phyloP scores from a whole-genome alignment of 371 early-diverging fungal species.

The Rhizomucor pusillus region DNA sequence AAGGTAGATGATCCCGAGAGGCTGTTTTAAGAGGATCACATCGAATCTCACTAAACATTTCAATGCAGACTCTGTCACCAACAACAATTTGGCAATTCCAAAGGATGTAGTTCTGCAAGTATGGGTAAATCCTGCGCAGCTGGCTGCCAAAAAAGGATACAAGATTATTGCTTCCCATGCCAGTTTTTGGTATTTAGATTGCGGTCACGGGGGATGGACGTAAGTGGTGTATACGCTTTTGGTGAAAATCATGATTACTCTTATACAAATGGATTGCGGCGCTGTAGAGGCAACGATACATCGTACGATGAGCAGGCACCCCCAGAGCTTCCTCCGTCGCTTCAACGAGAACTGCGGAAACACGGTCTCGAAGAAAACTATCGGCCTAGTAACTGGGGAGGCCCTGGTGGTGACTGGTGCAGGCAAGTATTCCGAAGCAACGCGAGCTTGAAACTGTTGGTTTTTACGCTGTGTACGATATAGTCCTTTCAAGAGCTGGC shows the following conservation, averaged over 20 bases:
- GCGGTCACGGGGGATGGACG: conserved; percentile 66
- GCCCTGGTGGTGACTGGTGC: conserved; percentile 48
- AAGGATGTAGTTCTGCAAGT: conserved; percentile 62
- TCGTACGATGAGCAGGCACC: conserved; percentile 37
- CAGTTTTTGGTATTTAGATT: conserved; percentile 70
- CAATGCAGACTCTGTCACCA: conserved; percentile 34
- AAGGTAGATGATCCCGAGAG: conserved; percentile 43
- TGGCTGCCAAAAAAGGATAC: conserved; percentile 52
- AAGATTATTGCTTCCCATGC: conserved; percentile 57
- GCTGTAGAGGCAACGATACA: conserved; percentile 31
- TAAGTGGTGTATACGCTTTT: conserved; percentile 18
- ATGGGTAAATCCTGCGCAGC: conserved; percentile 51
- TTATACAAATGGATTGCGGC: neutral
- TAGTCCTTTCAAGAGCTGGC: conserved; percentile 81
- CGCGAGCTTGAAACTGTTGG: neutral
- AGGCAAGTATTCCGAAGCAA: conserved; percentile 19
- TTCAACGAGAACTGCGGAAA: conserved; percentile 21
- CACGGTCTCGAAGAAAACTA: conserved; percentile 24
- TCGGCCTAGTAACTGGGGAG: conserved; percentile 35
- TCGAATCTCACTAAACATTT: neutral
- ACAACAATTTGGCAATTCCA: conserved; percentile 32
- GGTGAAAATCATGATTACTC: too few species aligned
- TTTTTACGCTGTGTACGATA: too few species aligned
- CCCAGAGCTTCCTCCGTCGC: conserved; percentile 23
- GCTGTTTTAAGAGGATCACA: too few species aligned